Percentiles rank a stretch among this genome's conserved stretches.
These are phyloP conservation scores for Camelina hispida DNA, from an alignment of 345 rosid species.

Conservation along the genomic window DNA sequence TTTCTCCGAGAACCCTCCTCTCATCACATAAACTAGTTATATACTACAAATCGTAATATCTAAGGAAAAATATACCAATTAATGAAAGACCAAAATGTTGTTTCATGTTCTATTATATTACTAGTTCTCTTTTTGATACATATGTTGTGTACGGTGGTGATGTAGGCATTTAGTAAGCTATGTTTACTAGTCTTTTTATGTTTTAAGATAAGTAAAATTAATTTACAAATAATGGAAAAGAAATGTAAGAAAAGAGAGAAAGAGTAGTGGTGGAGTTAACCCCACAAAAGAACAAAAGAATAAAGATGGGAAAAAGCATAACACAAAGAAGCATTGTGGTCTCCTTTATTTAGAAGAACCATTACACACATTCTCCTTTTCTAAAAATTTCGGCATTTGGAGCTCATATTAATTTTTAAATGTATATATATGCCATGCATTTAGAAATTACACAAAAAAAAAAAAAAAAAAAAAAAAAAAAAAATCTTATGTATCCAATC, in stretches of 20 bases:
- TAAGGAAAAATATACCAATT: not conserved
- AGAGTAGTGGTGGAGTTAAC: constrained; percentile 43
- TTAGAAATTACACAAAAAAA: not conserved
- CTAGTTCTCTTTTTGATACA: not conserved
- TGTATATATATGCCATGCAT: constrained; percentile 10
- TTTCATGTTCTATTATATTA: not conserved
- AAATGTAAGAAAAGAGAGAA: not conserved
- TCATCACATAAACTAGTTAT: not conserved
- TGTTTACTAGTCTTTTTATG: not conserved
- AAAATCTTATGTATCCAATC: constrained; percentile 25
- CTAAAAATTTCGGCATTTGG: constrained; percentile 6
- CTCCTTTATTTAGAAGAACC: constrained; percentile 40
- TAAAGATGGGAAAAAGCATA: constrained; percentile 44
- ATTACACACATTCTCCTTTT: constrained; percentile 34
- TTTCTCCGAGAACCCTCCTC: not conserved
- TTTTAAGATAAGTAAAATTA: constrained; percentile 4
- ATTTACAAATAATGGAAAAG: constrained; percentile 13
- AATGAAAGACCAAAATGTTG: too few species aligned
- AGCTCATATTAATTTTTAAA: not conserved
- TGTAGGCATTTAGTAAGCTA: not conserved
- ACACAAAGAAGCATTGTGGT: constrained; percentile 43
- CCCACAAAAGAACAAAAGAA: constrained; percentile 50
- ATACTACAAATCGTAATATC: not conserved
- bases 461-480: too few species aligned
- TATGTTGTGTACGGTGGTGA: constrained; percentile 7